A percentile compares a stretch with the other conserved stretches of the same genome.
These are phyloP conservation scores for Catunica adiposa DNA, from an alignment of 2,329 filamentous ascomycete genomes.

Conservation along the genomic window DNA sequence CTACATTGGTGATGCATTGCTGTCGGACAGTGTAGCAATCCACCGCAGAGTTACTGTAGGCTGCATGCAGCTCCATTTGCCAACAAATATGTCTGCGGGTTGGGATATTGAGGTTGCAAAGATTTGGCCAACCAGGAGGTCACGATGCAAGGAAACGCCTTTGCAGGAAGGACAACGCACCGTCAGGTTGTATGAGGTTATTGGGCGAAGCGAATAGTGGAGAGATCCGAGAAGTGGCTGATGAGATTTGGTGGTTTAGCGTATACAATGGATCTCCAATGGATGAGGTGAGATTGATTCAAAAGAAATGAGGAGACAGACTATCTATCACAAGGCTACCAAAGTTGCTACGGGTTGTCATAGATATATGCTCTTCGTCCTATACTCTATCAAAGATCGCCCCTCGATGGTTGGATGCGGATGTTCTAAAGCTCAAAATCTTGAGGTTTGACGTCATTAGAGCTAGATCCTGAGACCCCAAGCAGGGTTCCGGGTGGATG, in stretches of 20 bases:
- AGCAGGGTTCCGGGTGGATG: too few relatives aligned
- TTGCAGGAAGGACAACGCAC: conserved; percentile 1
- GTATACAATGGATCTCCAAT: background rate
- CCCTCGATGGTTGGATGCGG: too few relatives aligned
- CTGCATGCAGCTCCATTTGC: background rate
- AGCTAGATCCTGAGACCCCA: too few relatives aligned
- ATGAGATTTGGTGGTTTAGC: too few relatives aligned
- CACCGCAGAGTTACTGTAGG: background rate
- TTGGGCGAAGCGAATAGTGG: background rate
- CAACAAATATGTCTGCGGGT: background rate
- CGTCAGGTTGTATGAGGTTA: background rate
- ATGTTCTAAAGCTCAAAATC: too few relatives aligned
- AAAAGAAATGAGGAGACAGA: background rate
- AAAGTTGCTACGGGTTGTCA: too few relatives aligned
- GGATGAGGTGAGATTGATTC: background rate
- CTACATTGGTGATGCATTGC: background rate
- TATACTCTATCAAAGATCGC: too few relatives aligned
- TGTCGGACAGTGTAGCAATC: background rate
- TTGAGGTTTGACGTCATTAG: too few relatives aligned
- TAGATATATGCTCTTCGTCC: too few relatives aligned
- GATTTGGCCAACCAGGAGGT: background rate
- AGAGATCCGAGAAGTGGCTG: too few relatives aligned
- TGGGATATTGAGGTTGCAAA: background rate
- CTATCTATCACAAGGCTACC: too few relatives aligned
- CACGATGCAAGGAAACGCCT: background rate